Conservation (phyloP, 495 filamentous ascomycete species). For the Arthonia radiata region DNA sequence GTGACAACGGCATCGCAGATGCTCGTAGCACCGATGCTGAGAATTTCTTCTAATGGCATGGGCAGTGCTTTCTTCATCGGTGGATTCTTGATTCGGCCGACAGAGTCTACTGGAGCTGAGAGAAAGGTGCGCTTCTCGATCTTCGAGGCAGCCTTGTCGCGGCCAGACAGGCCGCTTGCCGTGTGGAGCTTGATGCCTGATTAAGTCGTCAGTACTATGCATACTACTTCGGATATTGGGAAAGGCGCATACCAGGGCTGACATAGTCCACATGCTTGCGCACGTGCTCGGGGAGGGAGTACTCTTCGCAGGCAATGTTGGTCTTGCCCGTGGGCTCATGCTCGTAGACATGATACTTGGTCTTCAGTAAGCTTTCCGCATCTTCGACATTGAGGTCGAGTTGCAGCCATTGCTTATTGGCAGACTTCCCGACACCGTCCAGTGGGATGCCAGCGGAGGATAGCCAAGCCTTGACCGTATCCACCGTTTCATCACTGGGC, state of each 20-base stretch:
- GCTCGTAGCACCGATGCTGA: too few relatives aligned
- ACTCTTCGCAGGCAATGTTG: slow-evolving; percentile 6
- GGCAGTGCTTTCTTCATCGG: too few relatives aligned
- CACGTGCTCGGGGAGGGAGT: neutral
- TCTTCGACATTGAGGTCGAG: slow-evolving; percentile 5
- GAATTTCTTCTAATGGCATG: too few relatives aligned
- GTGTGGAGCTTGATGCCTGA: too few relatives aligned
- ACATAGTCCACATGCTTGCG: neutral
- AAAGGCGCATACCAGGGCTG: neutral
- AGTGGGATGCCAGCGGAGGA: slow-evolving; percentile 7
- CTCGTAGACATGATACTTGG: slow-evolving; percentile 6
- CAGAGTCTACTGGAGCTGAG: too few relatives aligned
- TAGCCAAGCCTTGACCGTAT: slow-evolving; percentile 11
- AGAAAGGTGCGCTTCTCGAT: too few relatives aligned
- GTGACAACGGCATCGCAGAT: too few relatives aligned
- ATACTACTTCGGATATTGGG: too few relatives aligned
- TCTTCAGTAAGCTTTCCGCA: slow-evolving; percentile 4
- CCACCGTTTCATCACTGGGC: slow-evolving; percentile 6
- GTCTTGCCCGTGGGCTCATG: slow-evolving; percentile 2
- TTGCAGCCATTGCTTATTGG: slow-evolving; percentile 9
- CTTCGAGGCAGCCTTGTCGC: too few relatives aligned
- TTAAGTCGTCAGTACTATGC: too few relatives aligned
- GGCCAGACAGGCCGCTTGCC: too few relatives aligned
- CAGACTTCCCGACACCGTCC: slow-evolving; percentile 7
- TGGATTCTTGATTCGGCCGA: too few relatives aligned